Percentiles rank a stretch among this genome's conserved stretches.
Evolutionary conservation across 176 grass and related monocot genomes (phyloP).

Genomic region (Oryza brachyantha): DNA sequence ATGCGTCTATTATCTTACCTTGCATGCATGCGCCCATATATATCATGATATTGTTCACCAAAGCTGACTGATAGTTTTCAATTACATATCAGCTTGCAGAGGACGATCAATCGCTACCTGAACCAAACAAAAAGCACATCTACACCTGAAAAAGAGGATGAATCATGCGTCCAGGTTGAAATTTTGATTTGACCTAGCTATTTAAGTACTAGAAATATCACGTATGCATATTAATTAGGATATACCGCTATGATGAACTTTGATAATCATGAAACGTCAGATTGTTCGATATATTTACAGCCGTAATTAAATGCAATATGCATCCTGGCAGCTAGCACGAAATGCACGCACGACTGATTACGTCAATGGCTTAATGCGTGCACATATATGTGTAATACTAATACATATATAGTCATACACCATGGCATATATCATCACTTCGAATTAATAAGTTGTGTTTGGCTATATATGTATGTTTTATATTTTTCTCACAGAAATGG

Average conservation of each 20-base stretch:
- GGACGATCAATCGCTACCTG: conserved; percentile 72
- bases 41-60: neutral
- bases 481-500: conserved; percentile 23
- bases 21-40: no score
- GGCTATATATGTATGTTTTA: neutral
- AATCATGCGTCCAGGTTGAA: conserved; percentile 31
- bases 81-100: conserved; percentile 48
- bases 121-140: conserved; percentile 34
- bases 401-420: no score
- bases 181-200: neutral
- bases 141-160: conserved; percentile 22
- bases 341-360: neutral
- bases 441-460: no score
- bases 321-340: neutral
- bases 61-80: neutral
- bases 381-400: neutral
- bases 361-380: neutral
- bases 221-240: neutral
- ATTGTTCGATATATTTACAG: neutral
- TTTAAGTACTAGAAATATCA: neutral
- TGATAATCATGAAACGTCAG: neutral
- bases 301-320: neutral
- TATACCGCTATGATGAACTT: neutral
- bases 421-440: no score
- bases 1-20: no score